Base-by-base conservation (phyloP, 495 filamentous ascomycete species). In the Penicillium waksmanii region DNA sequence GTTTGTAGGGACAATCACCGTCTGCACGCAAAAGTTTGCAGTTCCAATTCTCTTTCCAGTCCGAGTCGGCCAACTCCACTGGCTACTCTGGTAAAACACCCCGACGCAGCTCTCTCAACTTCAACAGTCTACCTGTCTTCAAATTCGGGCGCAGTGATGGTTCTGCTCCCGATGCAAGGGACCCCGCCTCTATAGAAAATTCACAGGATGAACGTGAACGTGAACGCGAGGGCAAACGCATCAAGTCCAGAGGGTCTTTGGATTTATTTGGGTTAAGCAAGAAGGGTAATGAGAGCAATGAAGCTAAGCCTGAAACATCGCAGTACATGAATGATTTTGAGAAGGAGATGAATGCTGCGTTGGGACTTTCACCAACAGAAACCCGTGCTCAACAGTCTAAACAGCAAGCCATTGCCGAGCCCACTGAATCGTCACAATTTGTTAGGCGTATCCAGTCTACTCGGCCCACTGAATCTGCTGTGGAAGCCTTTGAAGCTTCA, bases 1-100 rank as follows among this genome's bases (percentile, higher is more conserved):
- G 38, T 54, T 25, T 78, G 75, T 80, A 80, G 77, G 77, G 62
- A 67, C 68, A 73, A 61, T 61, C 75, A 51, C 64, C 65, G n/a
- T 60, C 40, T 66, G 35, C 65, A 44, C 63, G 61, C 52, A 69
- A 55, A 42, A 59, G 53, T 43, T 19, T 56, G 44, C 55, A 62
- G 21, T 56, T 67, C 3, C 67, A 68, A 35, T 62, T 66, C 33
- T 53, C 61, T 13, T 60, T 62, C 13, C 47, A 52, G 9, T 57
- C 64, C 9, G 64, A 62, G n/a, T 43, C 66, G 3, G 57, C 49
- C 54, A 56, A 54, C 15, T 43, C 58, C 21, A 55, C 58, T 17
- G 48, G 38, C 10, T 52, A 56, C 23, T 33, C 51, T 59, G 61
- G 55, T 65, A 68, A 63, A 15, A 58, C 40, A 53, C 48, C 57